phyloP scores from a whole-genome alignment of 1,139 yeast genomes.

The Scheffersomyces parashehatae region DNA sequence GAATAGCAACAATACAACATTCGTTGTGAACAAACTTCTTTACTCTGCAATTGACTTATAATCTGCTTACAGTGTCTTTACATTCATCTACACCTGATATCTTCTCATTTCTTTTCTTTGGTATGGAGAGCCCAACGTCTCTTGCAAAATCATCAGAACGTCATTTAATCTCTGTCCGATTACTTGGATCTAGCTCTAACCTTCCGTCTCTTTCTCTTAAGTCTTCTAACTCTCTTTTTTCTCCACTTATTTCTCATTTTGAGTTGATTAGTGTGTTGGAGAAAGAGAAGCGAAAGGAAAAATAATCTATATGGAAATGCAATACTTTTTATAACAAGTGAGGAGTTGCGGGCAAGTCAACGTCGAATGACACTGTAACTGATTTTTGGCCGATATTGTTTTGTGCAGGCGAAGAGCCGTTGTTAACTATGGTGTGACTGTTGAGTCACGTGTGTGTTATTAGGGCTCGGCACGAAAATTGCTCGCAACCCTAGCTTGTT shows the following conservation, averaged over 20 bases:
- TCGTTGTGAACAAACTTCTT: no score
- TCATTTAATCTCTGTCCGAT: conserved; percentile 48
- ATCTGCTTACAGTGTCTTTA: no score
- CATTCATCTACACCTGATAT: no score
- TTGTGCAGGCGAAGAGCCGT: not conserved
- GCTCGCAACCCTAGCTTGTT: no score
- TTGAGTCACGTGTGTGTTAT: conserved; percentile 3
- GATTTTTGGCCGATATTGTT: not conserved
- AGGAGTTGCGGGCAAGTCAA: conserved; percentile 5
- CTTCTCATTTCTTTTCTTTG: not conserved
- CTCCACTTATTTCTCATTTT: conserved; percentile 94
- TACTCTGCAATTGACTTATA: no score
- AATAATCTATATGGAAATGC: conserved; percentile 11
- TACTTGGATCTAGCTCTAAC: conserved; percentile 98
- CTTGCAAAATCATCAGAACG: not conserved
- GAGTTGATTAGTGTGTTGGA: conserved; percentile 30
- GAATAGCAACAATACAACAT: no score
- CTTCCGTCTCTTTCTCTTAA: conserved; percentile 99
- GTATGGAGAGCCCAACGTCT: conserved; percentile 1
- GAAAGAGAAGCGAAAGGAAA: conserved; percentile 12
- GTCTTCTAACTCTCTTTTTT: conserved; percentile 99
- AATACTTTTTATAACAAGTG: conserved; percentile 11
- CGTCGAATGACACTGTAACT: conserved; percentile 1
- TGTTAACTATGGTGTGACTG: conserved; percentile 1
- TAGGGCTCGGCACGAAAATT: not conserved